Evolutionary conservation across 768 basidiomycete genomes (phyloP), one percentile per base, ranked within the genome.

Genomic region (Pseudohyphozyma bogoriensis): DNA sequence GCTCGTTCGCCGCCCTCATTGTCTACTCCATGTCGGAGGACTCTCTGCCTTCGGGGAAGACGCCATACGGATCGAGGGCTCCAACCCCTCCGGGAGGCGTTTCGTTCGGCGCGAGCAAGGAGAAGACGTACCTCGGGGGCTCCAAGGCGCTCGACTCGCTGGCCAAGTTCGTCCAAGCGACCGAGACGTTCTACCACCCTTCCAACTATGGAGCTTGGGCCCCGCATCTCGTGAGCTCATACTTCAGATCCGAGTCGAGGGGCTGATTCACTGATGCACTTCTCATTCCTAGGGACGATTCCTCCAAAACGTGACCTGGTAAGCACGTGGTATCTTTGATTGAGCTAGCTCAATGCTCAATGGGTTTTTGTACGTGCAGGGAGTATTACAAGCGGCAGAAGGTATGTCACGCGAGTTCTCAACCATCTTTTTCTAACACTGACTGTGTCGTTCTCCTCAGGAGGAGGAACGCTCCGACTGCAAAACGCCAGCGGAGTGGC

Each of bases 21-120:
- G 85, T 92, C 4, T 90, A 89, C 73, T 90, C 87, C 6, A 91
- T 95, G 84, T 78, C 83, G 0, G 79, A 86, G 44, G 93, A 96
- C 70, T 82, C 88, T 80, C 82, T 77, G 0, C 88, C 88, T 1
- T 81, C 77, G 60, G 77, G 79, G 4, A 79, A 83, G 2, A 91
- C 89, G 0, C 89, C 90, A 13, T 66, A 73, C n/a, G 68, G 68
- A 4, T 72, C 72, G 4, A 70, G 69, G 0, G 69, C 83, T 78
- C 53, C 79, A 76, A 58, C 59, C 5, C 72, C 72, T 22, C 64
- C 72, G 15, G 73, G 72, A 24, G 16, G 22, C 35, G 11, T 10
- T 24, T 58, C 6, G 32, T 59, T 55, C 16, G 42, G 18, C 69
- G 70, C n/a, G 42, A 69, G 64, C 68, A 66, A 59, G 66, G 46